Conservation (phyloP, 1,284 basidiomycete species). For the Xerocomus tenax region DNA sequence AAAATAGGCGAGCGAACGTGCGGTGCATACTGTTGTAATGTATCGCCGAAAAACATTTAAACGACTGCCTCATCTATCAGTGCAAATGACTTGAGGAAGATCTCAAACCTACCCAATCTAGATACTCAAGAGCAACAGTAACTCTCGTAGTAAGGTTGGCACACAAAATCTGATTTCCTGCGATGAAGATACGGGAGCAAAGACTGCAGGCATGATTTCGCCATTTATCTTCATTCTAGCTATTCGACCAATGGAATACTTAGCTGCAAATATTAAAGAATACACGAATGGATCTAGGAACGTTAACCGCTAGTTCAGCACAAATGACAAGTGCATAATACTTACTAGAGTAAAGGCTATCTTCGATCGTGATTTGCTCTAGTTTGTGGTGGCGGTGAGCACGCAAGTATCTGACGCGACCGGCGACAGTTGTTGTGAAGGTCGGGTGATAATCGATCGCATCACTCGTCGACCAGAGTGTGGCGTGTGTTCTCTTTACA, state of each 20-base stretch:
- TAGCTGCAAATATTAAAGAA: slow-evolving; percentile 19
- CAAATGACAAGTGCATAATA: not conserved
- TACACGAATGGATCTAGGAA: slow-evolving; percentile 16
- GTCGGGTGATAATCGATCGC: not conserved
- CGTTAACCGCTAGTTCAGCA: not conserved
- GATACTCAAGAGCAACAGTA: slow-evolving; percentile 13
- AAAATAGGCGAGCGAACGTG: slow-evolving; percentile 11
- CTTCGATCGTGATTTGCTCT: slow-evolving; percentile 16
- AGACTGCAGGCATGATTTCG: slow-evolving; percentile 14
- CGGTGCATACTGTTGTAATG: slow-evolving; percentile 3
- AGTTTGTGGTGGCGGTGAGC: slow-evolving; percentile 13
- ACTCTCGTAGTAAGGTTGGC: slow-evolving; percentile 17
- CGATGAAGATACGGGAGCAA: slow-evolving; percentile 5
- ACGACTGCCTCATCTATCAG: slow-evolving; percentile 11
- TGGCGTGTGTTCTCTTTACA: slow-evolving; percentile 13
- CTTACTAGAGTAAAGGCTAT: slow-evolving; percentile 19
- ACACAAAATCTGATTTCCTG: slow-evolving; percentile 15
- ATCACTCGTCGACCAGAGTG: slow-evolving; percentile 19
- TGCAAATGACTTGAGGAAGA: not conserved
- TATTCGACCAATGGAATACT: slow-evolving; percentile 12
- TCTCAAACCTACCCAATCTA: slow-evolving; percentile 14
- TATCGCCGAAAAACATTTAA: slow-evolving; percentile 12
- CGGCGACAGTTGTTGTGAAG: slow-evolving; percentile 12
- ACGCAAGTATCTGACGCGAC: slow-evolving; percentile 19
- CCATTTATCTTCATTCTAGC: slow-evolving; percentile 16